These are phyloP conservation scores for Citrullus amarus DNA, from an alignment of 306 rosid species.

Conservation along the genomic window DNA sequence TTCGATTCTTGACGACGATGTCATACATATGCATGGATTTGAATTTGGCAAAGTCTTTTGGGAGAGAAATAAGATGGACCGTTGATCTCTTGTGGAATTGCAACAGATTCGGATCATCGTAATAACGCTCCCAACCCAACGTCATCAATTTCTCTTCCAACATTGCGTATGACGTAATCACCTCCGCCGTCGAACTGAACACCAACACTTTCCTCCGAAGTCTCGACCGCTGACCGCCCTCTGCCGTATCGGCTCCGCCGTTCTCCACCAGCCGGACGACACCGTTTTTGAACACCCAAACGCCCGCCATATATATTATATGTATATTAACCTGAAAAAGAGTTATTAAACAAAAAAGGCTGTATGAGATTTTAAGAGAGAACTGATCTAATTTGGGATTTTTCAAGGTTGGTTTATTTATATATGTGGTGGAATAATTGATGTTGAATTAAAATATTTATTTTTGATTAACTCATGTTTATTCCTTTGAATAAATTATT, in stretches of 20 bases:
- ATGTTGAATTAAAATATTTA: neutral
- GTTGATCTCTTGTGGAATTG: constrained; percentile 84
- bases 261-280: constrained; percentile 77
- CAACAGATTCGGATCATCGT: constrained; percentile 73
- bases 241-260: constrained; percentile 32
- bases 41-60: constrained; percentile 58
- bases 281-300: constrained; percentile 90
- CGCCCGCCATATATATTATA: constrained; percentile 48
- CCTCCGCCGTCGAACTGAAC: constrained; percentile 49
- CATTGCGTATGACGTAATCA: constrained; percentile 41
- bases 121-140: constrained; percentile 86
- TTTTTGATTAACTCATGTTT: neutral
- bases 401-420: neutral
- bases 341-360: neutral
- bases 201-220: constrained; percentile 54
- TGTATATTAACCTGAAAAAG: neutral
- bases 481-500: neutral
- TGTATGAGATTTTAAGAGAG: neutral
- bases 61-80: constrained; percentile 79
- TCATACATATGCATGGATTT: constrained; percentile 95
- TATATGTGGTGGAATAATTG: neutral
- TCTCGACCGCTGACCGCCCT: constrained; percentile 20
- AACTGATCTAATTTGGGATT: neutral
- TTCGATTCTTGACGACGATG: constrained; percentile 81
- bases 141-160: constrained; percentile 46